These are phyloP conservation scores for Actinomortierella wolfii DNA, from an alignment of 371 early-diverging fungal genomes.

Conservation along the genomic window DNA sequence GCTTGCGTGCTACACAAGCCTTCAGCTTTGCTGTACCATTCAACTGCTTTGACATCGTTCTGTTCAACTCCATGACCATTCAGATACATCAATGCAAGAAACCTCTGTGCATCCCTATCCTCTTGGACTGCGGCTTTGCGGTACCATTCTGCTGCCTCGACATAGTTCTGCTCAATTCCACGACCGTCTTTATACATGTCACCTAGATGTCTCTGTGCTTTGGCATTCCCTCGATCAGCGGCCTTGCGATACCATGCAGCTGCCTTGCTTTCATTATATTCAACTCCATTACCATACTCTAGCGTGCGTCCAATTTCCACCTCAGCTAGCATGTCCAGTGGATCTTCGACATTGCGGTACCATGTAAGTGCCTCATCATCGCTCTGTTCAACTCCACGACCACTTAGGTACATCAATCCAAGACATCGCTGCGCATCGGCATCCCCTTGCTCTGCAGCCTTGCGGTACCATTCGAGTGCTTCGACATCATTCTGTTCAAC, in stretches of 20 bases:
- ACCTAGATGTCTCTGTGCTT: conserved; percentile 67
- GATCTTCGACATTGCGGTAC: conserved; percentile 66
- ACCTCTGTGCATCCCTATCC: conserved; percentile 79
- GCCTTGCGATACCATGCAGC: too few relatives aligned
- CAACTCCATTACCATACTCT: too few relatives aligned
- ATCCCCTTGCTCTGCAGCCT: conserved; percentile 76
- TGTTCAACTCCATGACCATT: conserved; percentile 74
- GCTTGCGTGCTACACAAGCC: too few relatives aligned
- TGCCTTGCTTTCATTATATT: too few relatives aligned
- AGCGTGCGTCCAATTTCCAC: too few relatives aligned
- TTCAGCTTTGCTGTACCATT: conserved; percentile 73
- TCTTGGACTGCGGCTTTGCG: conserved; percentile 67
- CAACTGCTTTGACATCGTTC: conserved; percentile 61
- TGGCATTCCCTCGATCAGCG: too few relatives aligned
- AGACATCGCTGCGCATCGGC: conserved; percentile 80
- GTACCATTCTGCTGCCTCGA: conserved; percentile 73
- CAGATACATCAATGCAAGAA: conserved; percentile 77
- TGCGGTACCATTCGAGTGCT: conserved; percentile 75
- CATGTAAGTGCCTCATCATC: conserved; percentile 60
- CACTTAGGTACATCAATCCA: conserved; percentile 80
- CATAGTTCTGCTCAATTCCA: conserved; percentile 62
- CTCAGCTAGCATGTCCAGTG: too few relatives aligned
- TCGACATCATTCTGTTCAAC: conserved; percentile 63
- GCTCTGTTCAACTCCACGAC: conserved; percentile 67
- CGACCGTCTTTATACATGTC: conserved; percentile 83